Conservation (phyloP, 768 basidiomycete genomes). For the Psilocybe cyanescens region DNA sequence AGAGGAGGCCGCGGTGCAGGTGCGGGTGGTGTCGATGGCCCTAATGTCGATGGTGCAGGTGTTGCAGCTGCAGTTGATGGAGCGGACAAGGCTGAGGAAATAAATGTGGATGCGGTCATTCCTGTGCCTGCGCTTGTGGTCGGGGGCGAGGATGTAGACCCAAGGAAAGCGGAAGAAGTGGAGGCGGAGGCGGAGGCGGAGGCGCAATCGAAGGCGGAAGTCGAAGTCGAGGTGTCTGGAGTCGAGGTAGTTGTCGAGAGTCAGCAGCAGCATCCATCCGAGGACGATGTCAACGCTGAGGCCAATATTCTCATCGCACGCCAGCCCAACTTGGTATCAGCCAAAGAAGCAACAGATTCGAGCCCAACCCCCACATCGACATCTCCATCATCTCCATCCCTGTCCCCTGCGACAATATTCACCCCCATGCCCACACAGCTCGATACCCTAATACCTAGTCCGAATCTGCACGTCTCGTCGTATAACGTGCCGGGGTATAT, state of each 20-base stretch:
- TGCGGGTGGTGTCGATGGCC: not conserved
- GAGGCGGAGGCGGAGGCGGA: not conserved
- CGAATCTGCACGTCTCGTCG: slow-evolving; percentile 5
- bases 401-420: too few species aligned
- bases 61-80: not conserved
- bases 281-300: too few species aligned
- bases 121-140: not conserved
- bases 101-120: not conserved
- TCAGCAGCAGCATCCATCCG: too few species aligned
- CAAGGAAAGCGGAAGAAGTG: not conserved
- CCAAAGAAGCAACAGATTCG: not conserved
- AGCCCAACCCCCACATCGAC: not conserved
- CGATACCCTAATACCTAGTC: slow-evolving; percentile 6
- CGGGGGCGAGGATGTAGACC: not conserved
- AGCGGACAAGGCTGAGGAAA: not conserved
- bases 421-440: not conserved
- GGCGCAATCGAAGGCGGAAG: too few species aligned
- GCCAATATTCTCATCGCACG: too few species aligned
- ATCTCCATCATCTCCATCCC: not conserved
- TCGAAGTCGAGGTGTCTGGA: too few species aligned
- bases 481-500: not conserved
- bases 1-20: not conserved
- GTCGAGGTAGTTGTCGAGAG: too few species aligned
- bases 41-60: not conserved
- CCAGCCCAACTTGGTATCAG: not conserved